Evolutionary conservation across 257 asterid genomes (phyloP).

Genomic region (Solanum pimpinellifolium): DNA sequence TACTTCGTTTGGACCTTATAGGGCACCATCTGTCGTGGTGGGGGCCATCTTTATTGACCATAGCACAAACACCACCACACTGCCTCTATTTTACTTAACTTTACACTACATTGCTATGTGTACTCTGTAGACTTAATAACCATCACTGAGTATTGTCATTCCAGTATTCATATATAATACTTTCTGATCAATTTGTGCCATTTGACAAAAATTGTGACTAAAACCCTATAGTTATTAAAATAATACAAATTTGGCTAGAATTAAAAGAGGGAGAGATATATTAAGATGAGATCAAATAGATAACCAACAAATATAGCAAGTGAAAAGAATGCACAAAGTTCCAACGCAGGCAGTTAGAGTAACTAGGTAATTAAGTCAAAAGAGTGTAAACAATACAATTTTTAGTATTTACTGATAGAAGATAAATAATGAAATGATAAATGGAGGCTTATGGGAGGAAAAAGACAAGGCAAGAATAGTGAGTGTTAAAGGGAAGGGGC

Average conservation of each 20-base stretch:
- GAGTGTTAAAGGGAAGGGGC: not conserved
- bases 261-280: not conserved
- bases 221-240: not conserved
- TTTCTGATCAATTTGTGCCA: not conserved
- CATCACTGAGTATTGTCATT: not conserved
- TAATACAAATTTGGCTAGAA: not conserved
- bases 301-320: not conserved
- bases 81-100: not conserved
- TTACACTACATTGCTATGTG: not conserved
- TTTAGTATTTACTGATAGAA: not conserved
- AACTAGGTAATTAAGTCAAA: not conserved
- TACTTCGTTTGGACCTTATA: not conserved
- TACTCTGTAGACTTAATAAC: not conserved
- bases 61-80: not conserved
- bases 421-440: not conserved
- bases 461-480: not conserved
- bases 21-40: not conserved
- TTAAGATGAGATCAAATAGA: not conserved
- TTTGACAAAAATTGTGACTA: not conserved
- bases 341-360: not conserved
- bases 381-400: not conserved
- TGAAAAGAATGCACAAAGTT: not conserved
- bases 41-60: not conserved
- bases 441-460: not conserved
- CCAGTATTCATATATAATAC: not conserved